Conservation (phyloP, 768 basidiomycete species). For the Kwoniella sp. region DNA sequence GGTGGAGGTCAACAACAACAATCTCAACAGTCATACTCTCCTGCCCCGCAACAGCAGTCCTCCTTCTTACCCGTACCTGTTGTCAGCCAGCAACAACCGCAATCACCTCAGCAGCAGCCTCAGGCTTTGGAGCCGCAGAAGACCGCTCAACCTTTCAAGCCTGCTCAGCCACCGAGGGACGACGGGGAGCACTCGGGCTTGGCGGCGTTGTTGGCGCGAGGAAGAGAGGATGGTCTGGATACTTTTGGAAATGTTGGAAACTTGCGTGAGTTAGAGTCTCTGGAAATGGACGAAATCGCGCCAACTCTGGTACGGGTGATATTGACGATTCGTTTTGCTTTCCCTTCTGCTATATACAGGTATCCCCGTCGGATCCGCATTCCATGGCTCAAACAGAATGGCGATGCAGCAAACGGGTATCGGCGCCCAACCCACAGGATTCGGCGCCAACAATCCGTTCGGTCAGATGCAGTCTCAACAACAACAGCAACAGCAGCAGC, state of each 20-base stretch:
- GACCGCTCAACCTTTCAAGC: constrained; percentile 50
- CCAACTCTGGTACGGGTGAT: not conserved
- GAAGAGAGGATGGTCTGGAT: constrained; percentile 82
- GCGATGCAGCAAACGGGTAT: constrained; percentile 46
- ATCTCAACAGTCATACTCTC: constrained; percentile 44
- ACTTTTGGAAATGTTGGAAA: constrained; percentile 89
- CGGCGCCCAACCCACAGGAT: constrained; percentile 17
- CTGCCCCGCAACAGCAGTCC: constrained; percentile 57
- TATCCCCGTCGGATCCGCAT: constrained; percentile 57
- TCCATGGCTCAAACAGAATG: constrained; percentile 58
- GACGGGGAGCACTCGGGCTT: constrained; percentile 76
- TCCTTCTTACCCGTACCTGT: constrained; percentile 57
- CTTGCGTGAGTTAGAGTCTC: constrained; percentile 61
- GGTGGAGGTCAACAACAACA: constrained; percentile 33
- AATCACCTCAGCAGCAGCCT: constrained; percentile 55
- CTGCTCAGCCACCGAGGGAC: constrained; percentile 48
- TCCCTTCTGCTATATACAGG: constrained; percentile 61
- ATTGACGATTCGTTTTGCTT: not conserved
- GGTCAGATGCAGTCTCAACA: constrained; percentile 60
- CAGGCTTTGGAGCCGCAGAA: constrained; percentile 57
- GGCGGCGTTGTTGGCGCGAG: constrained; percentile 77
- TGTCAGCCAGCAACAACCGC: constrained; percentile 39
- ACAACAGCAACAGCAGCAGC: constrained; percentile 59
- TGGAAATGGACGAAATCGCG: not conserved
- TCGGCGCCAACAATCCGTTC: constrained; percentile 55